Conservation (phyloP, 192 early-diverging fungal genomes). For the Backusella tuberculispora region DNA sequence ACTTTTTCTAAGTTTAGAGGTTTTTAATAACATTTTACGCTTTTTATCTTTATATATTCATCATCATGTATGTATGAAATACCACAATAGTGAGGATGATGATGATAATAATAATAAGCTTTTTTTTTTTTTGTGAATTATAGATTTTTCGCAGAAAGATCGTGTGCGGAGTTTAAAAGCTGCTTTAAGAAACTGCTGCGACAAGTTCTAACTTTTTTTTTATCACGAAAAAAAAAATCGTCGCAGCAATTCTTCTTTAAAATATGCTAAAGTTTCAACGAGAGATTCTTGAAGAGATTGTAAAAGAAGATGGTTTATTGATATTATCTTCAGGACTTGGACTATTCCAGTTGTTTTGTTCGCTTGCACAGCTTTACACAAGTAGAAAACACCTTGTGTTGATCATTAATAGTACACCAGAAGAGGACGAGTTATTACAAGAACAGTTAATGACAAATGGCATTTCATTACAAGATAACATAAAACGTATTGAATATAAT, state of each 20-base stretch:
- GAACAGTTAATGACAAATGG: slow-evolving; percentile 56
- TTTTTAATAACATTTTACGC: no score
- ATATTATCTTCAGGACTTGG: slow-evolving; percentile 83
- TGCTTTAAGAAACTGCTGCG: neutral
- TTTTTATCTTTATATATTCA: no score
- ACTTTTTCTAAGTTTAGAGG: no score
- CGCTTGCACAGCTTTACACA: slow-evolving; percentile 72
- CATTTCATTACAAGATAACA: slow-evolving; percentile 32
- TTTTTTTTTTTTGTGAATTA: neutral
- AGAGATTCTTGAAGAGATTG: slow-evolving; percentile 64
- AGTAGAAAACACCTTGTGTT: slow-evolving; percentile 76
- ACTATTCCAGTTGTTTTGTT: slow-evolving; percentile 66
- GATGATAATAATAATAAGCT: no score
- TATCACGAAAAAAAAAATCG: neutral
- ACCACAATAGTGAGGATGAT: no score
- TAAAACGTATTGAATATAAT: slow-evolving; percentile 59
- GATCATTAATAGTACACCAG: slow-evolving; percentile 69
- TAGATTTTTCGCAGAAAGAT: no score
- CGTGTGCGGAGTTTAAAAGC: neutral
- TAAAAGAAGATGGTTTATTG: slow-evolving; percentile 81
- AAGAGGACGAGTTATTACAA: slow-evolving; percentile 57
- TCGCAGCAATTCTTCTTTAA: neutral
- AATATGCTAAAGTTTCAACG: slow-evolving; percentile 63
- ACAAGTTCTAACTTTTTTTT: neutral
- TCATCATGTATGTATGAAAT: no score